Base-by-base conservation (phyloP, 108 stramenopile species). In the Pelagomonas calceolata region DNA sequence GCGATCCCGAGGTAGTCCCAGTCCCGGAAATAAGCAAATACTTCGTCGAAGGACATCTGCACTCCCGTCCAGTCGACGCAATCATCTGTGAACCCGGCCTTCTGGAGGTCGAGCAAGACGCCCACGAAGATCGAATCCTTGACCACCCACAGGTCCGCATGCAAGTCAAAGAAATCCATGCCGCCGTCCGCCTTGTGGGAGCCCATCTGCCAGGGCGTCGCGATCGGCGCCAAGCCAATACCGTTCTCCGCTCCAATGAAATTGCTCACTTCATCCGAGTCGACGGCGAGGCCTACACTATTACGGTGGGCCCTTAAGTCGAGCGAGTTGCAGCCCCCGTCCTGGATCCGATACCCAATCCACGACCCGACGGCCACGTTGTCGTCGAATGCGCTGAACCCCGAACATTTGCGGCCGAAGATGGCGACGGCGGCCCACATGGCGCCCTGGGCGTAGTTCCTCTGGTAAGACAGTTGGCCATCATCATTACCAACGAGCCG, bases 241-340 rank as follows among this genome's bases (percentile, higher is more conserved):
- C 70, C 70, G 70, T 71, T 69, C 69, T 69, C 69, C 31, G 36
- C 69, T 31, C 29, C 44, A 30, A 51, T 10, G 33, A 69, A 21
- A 10, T 69, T 45, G 30, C 10, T 4, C 29, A 51, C 16, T 7
- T 43, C 34, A 4, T 33, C 4, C 21, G n/a, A 7, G 37, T 30
- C 34, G 36, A 36, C 39, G 26, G 34, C 18, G 17, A 32, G 10
- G 30, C 43, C 44, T 14, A 43, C 69, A 18, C 32, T 10, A 64
- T 35, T 65, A 30, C 9, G 32, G 18, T 60, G 15, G 14, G 35
- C 68, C n/a, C 1, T 4, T 33, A 35, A 33, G 31, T 21, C 30
- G 37, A 71, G 31, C 30, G 51, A 51, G 4, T 4, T 10, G 36
- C 30, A 63, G 31, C 51, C 70, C 9, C 70, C 63, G 12, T 34